Evolutionary conservation across 2,329 filamentous ascomycete species (phyloP), one percentile per base, ranked within the genome.

Genomic region (Phyllosticta capitalensis): DNA sequence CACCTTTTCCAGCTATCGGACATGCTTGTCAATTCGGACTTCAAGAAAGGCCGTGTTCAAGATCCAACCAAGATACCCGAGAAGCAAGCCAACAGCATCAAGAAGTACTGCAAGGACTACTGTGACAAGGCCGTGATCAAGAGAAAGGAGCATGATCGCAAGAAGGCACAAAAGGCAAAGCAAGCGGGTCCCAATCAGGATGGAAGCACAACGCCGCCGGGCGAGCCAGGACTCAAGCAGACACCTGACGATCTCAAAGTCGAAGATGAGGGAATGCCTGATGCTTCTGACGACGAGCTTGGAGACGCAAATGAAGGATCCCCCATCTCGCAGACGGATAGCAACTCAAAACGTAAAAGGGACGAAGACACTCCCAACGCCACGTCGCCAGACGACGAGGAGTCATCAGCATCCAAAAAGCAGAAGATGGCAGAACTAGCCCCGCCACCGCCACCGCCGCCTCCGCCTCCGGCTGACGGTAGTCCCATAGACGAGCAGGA

Each of bases 21-120:
- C 74, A 95, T 92, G 72, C 82, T 97, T 14, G 92, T 96, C 20
- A 84, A 89, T 19, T 94, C 90, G 0, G 92, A 97, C 71, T 96
- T 89, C 76, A 95, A 95, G 72, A 88, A 92, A 68, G 84, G 85
- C 54, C 86, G 90, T n/a, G 91, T 96, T 9, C 81, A 84, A 52
- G 87, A 96, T 67, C 92, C 91, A 0, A 89, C 84, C 22, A 83
- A 82, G 54, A 86, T 96, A 64, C 83, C 81, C 26, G 82, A 88
- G 38, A 92, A 90, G 69, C 89, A 94, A 67, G 83, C 87, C 66
- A 87, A 86, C 69, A 90, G 91, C 64, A 83, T 96, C 61, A 95
- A 90, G 75, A 86, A 83, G 60, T 90, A 88, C 68, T 90, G 92
- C 61, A 87, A 88, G 63, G 86, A 91, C 55, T 97, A 87, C 72